Base-by-base conservation (phyloP, 805 yeast species). In the Sugiyamaella valdiviana region DNA sequence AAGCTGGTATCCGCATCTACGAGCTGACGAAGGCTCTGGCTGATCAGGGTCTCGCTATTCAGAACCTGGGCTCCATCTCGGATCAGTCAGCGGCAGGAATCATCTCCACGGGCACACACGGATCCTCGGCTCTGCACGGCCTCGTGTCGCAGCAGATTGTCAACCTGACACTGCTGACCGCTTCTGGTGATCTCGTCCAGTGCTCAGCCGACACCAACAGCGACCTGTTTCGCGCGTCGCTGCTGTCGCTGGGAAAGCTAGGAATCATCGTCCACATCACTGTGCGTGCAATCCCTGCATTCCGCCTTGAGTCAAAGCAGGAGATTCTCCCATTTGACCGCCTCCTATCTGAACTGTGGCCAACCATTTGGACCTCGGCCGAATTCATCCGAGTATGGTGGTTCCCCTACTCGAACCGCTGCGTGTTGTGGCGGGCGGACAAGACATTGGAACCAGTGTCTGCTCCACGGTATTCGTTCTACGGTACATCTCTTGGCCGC, bases 1-100 rank as follows among this genome's bases (percentile, higher is more conserved):
- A 91, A 65, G 95, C 96, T 0, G 99, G 99, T 23, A 74, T 86
- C 48, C 73, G 96, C 52, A 69, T 91, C 10, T 82, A 72, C 61
- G 83, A 86, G 62, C 68, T 91, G 61, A 88, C 85, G 64, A 80
- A 80, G 9, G 72, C 73, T 51, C 72, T 91, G 52, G 82, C 79
- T 21, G 53, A 70, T 10, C 74, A 77, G 53, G 83, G 84, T 1
- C 75, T 87, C 51, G 95, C 96, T 4, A 71, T 91, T 50, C 98
- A 91, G 66, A 91, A 85, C 60, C 71, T 93, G 59, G 98, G 98
- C 1, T 89, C 97, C 1, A 91, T 91, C 46, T 80, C 93, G 37
- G 96, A 88, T 53, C 98, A 91, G 64, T 85, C 95, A 14, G 73
- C 89, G 21, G 98, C 95, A 2, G 99, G 99, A n/a, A 80, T 90